Base-by-base conservation (phyloP, 2,329 filamentous ascomycete genomes). In the Pyrenophora tritici-repentis region DNA sequence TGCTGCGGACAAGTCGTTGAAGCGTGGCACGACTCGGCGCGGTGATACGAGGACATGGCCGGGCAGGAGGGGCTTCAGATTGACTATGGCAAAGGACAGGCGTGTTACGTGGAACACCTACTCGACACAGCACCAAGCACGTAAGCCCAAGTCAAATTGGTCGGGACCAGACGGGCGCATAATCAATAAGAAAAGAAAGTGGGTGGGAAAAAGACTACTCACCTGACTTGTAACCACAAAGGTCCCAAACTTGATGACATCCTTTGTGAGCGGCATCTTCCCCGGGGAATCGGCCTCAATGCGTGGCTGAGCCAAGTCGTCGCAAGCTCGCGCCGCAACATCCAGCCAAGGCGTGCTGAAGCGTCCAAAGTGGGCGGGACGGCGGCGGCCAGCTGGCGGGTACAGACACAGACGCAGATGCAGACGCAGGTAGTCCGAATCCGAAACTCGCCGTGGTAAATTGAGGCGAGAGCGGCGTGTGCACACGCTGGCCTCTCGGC, bases 21-120 rank as follows among this genome's bases (percentile, higher is more conserved):
- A 82, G 42, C 90, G 89, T 40, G 81, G 83, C 61, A 91, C 87
- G 22, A 67, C 76, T 29, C 81, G 81, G 16, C 84, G 82, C 0
- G 94, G 91, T 60, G 89, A 96, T 55, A 99, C 84, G 26, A 99
- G 88, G 55, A 97, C 87, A 77, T 99, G 94, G 50, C 94, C 94
- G 0, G 92, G 91, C 1, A 97, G 83, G 32, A 99, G 84, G 18
- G 94, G 94, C 76, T 96, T 97, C 71, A 97, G 85, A 77, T 99
- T 99, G 50, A 97, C 92, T 56, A 97, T 81, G 46, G 90, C 91
- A 77, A 91, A 97, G 62, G 87, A 90, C 65, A 88, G 81, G 0
- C 83, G 81, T 1, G 92, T 96, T 59, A 81, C 80, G 74, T 95
- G 84, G 79, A 97, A 97, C 78, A 97, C 90, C 89, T 97, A 62